These are phyloP conservation scores for Phytopythium aichiense DNA, from an alignment of 352 stramenopile genomes.

Conservation along the genomic window DNA sequence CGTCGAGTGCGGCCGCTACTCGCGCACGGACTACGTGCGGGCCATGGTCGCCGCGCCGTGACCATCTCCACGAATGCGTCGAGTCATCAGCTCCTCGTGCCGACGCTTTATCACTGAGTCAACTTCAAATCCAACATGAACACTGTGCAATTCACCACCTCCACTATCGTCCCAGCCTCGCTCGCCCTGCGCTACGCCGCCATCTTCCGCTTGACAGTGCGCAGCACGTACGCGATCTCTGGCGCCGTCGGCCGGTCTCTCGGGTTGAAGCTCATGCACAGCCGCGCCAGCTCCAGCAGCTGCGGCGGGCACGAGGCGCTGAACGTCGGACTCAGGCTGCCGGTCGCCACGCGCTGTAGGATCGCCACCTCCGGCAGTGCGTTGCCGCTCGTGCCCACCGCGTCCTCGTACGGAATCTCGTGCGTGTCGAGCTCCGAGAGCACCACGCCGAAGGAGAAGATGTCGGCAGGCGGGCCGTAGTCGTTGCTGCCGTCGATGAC, in stretches of 20 bases:
- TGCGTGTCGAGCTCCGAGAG: slow-evolving; percentile 39
- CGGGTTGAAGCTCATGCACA: slow-evolving; percentile 29
- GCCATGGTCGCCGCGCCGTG: neutral
- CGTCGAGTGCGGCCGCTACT: slow-evolving; percentile 5
- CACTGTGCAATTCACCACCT: neutral
- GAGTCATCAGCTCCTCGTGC: neutral
- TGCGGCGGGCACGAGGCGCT: slow-evolving; percentile 12
- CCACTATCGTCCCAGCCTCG: neutral
- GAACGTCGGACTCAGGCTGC: slow-evolving; percentile 17
- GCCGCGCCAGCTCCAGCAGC: slow-evolving; percentile 24
- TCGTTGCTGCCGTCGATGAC: slow-evolving; percentile 24
- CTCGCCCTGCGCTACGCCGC: no score
- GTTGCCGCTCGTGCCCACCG: slow-evolving; percentile 16
- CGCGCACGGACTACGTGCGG: slow-evolving; percentile 1
- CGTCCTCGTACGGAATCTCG: slow-evolving; percentile 32
- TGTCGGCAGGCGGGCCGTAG: slow-evolving; percentile 25
- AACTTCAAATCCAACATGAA: neutral
- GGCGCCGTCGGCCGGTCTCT: slow-evolving; percentile 29
- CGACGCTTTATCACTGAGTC: neutral
- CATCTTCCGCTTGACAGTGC: slow-evolving; percentile 13
- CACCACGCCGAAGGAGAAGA: slow-evolving; percentile 65
- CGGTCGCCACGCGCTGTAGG: slow-evolving; percentile 36
- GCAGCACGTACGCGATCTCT: slow-evolving; percentile 36
- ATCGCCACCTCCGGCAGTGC: slow-evolving; percentile 28
- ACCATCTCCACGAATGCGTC: no score